phyloP scores from a whole-genome alignment of 2,329 filamentous ascomycete species.

The Proliferodiscus dingleyae region DNA sequence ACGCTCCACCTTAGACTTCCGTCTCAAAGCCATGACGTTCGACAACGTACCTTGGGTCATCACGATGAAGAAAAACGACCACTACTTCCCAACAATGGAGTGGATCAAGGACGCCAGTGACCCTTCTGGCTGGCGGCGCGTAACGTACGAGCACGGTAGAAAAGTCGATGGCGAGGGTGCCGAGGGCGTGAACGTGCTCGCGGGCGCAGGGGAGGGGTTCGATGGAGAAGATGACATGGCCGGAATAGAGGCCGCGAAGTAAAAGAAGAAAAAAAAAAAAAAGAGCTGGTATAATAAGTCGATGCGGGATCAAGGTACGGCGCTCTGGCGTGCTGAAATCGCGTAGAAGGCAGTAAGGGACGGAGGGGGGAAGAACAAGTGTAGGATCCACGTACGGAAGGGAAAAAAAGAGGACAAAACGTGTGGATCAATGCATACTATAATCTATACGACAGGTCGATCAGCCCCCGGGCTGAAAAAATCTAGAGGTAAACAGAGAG shows the following conservation, averaged over 20 bases:
- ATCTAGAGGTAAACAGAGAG: too few species aligned
- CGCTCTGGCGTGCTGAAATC: too few species aligned
- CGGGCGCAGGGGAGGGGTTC: constrained; percentile 25
- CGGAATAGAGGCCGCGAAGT: neutral
- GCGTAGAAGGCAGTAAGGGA: too few species aligned
- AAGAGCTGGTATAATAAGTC: too few species aligned
- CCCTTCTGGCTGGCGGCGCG: constrained; percentile 56
- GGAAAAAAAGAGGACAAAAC: too few species aligned
- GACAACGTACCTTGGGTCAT: constrained; percentile 99
- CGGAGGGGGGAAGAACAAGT: too few species aligned
- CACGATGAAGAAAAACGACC: constrained; percentile 99
- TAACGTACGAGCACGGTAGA: constrained; percentile 55
- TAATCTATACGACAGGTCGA: too few species aligned
- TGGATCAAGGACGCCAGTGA: constrained; percentile 60
- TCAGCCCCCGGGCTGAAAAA: too few species aligned
- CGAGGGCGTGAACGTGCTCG: constrained; percentile 29
- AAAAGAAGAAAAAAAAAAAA: too few species aligned
- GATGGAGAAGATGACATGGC: constrained; percentile 20
- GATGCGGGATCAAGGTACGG: too few species aligned
- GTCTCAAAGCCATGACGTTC: constrained; percentile 94
- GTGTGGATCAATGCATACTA: too few species aligned
- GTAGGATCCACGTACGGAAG: too few species aligned
- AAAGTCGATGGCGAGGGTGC: constrained; percentile 48
- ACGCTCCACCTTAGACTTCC: constrained; percentile 61
- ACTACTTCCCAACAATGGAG: constrained; percentile 76